These are phyloP conservation scores for Stephania japonica DNA, from an alignment of 164 flowering plant species.

Conservation along the genomic window DNA sequence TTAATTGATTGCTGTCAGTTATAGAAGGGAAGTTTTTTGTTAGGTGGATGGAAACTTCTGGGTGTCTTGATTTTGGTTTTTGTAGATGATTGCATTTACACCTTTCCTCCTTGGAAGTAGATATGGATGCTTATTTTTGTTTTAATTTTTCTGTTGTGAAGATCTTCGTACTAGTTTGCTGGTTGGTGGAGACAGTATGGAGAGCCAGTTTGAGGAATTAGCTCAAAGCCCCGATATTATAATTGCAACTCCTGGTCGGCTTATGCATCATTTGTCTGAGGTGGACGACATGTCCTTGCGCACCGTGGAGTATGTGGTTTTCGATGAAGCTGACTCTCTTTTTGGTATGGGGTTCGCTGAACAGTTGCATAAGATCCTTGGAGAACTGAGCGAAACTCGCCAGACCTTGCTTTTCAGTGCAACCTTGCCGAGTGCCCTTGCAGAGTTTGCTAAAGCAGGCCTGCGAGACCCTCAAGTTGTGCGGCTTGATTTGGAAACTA, in stretches of 20 bases:
- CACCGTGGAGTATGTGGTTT: slow-evolving; percentile 84
- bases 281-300: slow-evolving; percentile 91
- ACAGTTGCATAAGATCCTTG: slow-evolving; percentile 77
- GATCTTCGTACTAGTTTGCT: slow-evolving; percentile 78
- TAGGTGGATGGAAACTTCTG: neutral
- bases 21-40: too few species aligned
- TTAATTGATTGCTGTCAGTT: too few species aligned
- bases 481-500: slow-evolving; percentile 84
- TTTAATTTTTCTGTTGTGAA: slow-evolving; percentile 16
- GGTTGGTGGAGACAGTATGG: slow-evolving; percentile 98
- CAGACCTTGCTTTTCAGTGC: slow-evolving; percentile 97
- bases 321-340: slow-evolving; percentile 91
- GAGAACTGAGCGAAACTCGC: slow-evolving; percentile 73
- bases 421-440: slow-evolving; percentile 90
- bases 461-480: slow-evolving; percentile 81
- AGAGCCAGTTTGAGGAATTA: slow-evolving; percentile 88
- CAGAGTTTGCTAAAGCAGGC: slow-evolving; percentile 97
- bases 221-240: slow-evolving; percentile 87
- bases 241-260: slow-evolving; percentile 99
- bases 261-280: slow-evolving; percentile 94
- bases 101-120: neutral
- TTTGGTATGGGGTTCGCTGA: slow-evolving; percentile 97
- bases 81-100: neutral
- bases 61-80: neutral
- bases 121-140: neutral